These are phyloP conservation scores for Mycosphaerella arachidis DNA, from an alignment of 2,329 filamentous ascomycete genomes.

Conservation along the genomic window DNA sequence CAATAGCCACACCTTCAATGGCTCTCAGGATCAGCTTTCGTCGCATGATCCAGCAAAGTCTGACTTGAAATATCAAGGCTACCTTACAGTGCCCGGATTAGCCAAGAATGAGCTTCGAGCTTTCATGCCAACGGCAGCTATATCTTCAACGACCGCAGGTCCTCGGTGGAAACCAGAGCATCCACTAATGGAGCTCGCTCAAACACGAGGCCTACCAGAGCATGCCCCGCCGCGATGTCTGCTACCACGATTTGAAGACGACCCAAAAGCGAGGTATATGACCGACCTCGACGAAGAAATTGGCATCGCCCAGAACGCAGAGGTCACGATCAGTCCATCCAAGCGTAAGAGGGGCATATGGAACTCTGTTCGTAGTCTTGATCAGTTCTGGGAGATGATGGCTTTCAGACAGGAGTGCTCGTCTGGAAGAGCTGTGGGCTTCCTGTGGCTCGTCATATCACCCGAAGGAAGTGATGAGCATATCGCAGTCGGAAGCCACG, in stretches of 20 bases:
- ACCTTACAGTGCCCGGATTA: constrained; percentile 81
- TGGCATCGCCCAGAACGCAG: constrained; percentile 26
- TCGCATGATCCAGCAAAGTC: constrained; percentile 33
- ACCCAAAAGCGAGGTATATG: constrained; percentile 87
- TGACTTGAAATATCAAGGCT: constrained; percentile 53
- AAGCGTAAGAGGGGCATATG: constrained; percentile 62
- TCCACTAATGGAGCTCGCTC: constrained; percentile 69
- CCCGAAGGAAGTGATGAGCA: constrained; percentile 38
- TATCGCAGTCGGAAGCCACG: neutral
- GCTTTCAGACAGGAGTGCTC: constrained; percentile 93
- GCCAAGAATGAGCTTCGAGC: constrained; percentile 73
- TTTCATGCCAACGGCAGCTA: constrained; percentile 60
- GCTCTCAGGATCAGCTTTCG: constrained; percentile 5
- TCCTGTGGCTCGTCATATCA: constrained; percentile 84
- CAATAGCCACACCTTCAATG: neutral
- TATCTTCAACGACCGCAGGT: neutral
- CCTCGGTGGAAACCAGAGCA: constrained; percentile 57
- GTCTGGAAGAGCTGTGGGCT: constrained; percentile 84
- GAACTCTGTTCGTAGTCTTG: constrained; percentile 76
- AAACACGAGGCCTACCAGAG: constrained; percentile 48
- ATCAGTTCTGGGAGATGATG: constrained; percentile 99
- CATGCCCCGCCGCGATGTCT: constrained; percentile 69
- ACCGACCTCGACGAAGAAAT: constrained; percentile 80
- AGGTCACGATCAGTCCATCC: constrained; percentile 33
- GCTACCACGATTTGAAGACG: constrained; percentile 87